phyloP scores from a whole-genome alignment of 2,329 filamentous ascomycete genomes.

The Ceratocystis variospora region DNA sequence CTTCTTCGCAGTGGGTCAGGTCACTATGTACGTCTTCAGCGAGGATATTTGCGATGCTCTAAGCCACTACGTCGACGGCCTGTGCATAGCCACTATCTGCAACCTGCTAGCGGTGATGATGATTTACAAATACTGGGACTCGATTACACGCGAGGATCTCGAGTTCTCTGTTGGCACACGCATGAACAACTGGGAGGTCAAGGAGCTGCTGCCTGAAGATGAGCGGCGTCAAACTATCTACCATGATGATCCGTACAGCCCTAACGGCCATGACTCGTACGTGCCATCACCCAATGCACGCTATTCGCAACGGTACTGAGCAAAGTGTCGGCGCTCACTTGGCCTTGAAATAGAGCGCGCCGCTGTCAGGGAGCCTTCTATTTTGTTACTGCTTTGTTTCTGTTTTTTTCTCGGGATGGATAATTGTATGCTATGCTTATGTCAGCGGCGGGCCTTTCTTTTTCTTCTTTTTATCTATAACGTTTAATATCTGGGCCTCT shows the following conservation, averaged over 20 bases:
- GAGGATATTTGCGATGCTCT: slow-evolving; percentile 68
- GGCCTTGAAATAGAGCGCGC: neutral
- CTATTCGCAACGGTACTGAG: slow-evolving; percentile 18
- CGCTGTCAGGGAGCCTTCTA: neutral
- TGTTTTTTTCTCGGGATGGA: neutral
- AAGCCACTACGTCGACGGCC: slow-evolving; percentile 83
- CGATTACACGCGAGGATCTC: slow-evolving; percentile 93
- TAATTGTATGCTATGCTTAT: slow-evolving; percentile 7
- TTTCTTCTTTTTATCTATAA: neutral
- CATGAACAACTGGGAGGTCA: slow-evolving; percentile 97
- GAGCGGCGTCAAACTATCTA: slow-evolving; percentile 63
- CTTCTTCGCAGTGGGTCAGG: slow-evolving; percentile 85
- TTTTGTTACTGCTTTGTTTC: neutral
- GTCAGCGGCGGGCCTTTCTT: slow-evolving; percentile 2
- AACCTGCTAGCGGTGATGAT: slow-evolving; percentile 97
- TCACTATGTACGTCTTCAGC: slow-evolving; percentile 83
- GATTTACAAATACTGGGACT: slow-evolving; percentile 99
- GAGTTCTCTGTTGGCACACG: slow-evolving; percentile 95
- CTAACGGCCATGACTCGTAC: slow-evolving; percentile 25
- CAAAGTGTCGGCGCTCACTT: neutral
- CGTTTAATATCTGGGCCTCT: neutral
- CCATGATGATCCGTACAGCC: slow-evolving; percentile 50
- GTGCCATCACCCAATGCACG: slow-evolving; percentile 8
- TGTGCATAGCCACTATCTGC: slow-evolving; percentile 88
- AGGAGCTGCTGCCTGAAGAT: slow-evolving; percentile 73